Base-by-base conservation (phyloP, 2,329 filamentous ascomycete species). In the Hortaea sp. region DNA sequence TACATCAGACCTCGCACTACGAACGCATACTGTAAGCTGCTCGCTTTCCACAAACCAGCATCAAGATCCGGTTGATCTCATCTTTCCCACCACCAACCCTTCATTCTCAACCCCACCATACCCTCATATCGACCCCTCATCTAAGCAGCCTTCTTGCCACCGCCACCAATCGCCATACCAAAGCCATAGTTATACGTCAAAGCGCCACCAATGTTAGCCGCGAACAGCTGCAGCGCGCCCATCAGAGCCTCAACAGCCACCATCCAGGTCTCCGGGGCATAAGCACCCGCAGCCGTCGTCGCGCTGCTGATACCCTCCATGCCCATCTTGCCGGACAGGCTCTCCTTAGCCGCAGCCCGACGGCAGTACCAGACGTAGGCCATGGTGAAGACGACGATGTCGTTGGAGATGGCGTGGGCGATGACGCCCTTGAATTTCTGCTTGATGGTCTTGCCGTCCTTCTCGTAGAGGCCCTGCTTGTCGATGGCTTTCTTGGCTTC, bases 141-240 rank as follows among this genome's bases (percentile, higher is more conserved):
- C 44, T 43, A 32, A 38, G 40, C 11, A 27, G 27, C 29, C 40
- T 42, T 42, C 40, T 42, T 61, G 29, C 45, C 51, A 31, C 51
- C 49, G 12, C 11, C 43, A 27, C 50, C 53, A 49, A 58, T 50
- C 20, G 49, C 52, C 41, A 72, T 63, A 1, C 70, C 70, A 55
- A 73, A 67, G 0, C 70, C 70, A 48, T 69, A 68, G 29, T 66
- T 59, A 52, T 73, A 73, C 5, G 69, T 68, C 49, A 73, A 49
- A 6, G 56, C 57, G 0, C 68, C 70, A 2, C 70, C 70, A 4
- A 72, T 58, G 47, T 68, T 69, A 9, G 68, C 69, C 3, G 61
- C 62, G 47, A 67, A 66, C 37, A 69, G 46, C 4, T 65, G 61
- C 35, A 64, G 49, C 3, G 61, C 52, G 5, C 63, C 61, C 11